These are phyloP conservation scores for Obba rivulosa DNA, from an alignment of 768 basidiomycete genomes.

Conservation along the genomic window DNA sequence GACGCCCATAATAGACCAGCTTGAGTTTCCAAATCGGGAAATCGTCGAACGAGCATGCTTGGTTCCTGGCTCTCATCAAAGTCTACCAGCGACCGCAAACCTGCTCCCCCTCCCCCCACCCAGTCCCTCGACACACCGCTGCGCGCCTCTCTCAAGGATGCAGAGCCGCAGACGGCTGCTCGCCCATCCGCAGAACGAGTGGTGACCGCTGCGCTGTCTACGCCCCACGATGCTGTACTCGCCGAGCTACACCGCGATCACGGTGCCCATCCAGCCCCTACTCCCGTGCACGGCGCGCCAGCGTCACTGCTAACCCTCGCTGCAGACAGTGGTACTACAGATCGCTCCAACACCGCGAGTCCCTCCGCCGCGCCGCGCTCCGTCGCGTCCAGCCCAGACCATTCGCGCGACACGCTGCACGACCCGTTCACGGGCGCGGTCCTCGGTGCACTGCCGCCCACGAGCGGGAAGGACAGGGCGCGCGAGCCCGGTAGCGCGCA, in stretches of 20 bases:
- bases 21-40: no score
- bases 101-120: constrained; percentile 3
- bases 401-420: constrained; percentile 25
- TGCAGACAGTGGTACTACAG: constrained; percentile 12
- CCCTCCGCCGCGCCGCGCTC: constrained; percentile 10
- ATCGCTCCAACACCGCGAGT: constrained; percentile 13
- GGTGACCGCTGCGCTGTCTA: constrained; percentile 30
- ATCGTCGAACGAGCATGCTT: constrained; percentile 1
- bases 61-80: constrained; percentile 2
- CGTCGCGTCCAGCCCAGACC: constrained; percentile 14
- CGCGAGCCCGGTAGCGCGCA: constrained; percentile 6
- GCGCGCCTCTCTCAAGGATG: background rate
- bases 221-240: constrained; percentile 63
- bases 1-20: no score
- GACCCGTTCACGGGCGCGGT: constrained; percentile 47
- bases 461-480: constrained; percentile 11
- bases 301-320: constrained; percentile 6
- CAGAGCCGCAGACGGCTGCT: background rate
- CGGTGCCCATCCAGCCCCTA: constrained; percentile 1
- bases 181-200: constrained; percentile 11
- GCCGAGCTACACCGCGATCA: constrained; percentile 43
- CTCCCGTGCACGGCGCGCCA: background rate
- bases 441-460: constrained; percentile 31
- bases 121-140: constrained; percentile 2
- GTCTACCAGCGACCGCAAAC: constrained; percentile 1